Evolutionary conservation across 257 asterid species (phyloP), one percentile per base, ranked within the genome.

Genomic region (Solanum pennellii): DNA sequence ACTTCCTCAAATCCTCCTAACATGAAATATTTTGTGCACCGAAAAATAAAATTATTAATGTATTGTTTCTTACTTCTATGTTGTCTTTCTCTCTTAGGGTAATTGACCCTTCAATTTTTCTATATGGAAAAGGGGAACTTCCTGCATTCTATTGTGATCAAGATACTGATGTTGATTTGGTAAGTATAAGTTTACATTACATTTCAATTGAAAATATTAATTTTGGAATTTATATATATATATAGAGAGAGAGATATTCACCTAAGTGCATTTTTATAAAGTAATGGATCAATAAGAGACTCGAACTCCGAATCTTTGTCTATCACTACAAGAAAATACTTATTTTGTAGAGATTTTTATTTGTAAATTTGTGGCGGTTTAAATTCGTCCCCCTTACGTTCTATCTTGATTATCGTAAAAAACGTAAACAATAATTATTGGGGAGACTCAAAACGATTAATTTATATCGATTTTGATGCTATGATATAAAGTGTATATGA

Each of bases 111-210:
- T 87, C 88, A 76, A 73, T 91, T 20, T 86, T 87, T 87, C 82
- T 89, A 23, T 92, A 91, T 44, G 94, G 93, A 47, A 92, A 92
- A 86, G 96, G 95, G 41, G 87, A 82, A 25, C 93, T 93, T 83
- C 93, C 95, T 3, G 95, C 91, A 33, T 77, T 66, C 11, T 66
- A 75, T 1, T 92, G 77, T 65, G 90, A 92, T 59, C 92, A 94
- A 49, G 52, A 90, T 31, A 44, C 33, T 47, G 62, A 13, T 52
- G 2, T 69, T 21, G 39, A 65, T 45, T 7, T 83, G 39, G 84
- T 45, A 44, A 25, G 84, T 79, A 76, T 25, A 23, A 62, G 31
- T 10, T n/a, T 62, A 29, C 31, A 62, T 62, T n/a, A 62, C 29
- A 60, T 60, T 60, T 5, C 39, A 35, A 4, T 35, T 35, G 39